Evolutionary conservation across 176 grass and related monocot species (phyloP), one percentile per base, ranked within the genome.

Genomic region (Alloteropsis semialata): DNA sequence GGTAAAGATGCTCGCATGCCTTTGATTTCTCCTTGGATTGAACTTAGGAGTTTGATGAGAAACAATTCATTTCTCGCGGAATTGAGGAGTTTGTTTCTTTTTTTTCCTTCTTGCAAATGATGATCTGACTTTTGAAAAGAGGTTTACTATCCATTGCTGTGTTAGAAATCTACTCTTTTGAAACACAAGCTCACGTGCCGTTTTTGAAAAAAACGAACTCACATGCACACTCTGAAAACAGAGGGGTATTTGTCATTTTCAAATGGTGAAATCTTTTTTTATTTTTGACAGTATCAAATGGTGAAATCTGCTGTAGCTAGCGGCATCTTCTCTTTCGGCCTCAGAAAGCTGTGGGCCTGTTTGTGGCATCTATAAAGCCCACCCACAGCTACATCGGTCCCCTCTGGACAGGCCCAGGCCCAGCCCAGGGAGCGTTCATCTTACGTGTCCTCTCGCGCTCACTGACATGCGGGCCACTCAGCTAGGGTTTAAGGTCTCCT

Each of bases 401-500:
- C 67, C 75, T 65, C 62, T 6, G 3, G 12, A 56, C 39, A 42
- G 39, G 7, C 34, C 34, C 2, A 36, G n/a, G n/a, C 39, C 39
- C 27, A 73, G 72, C 63, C 55, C 44, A 64, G 10, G 17, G 0
- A 45, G 3, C 33, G 6, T n/a, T 30, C 8, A 0, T 1, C 19
- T 12, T 2, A 64, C 27, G 37, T 58, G 46, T 27, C 45, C 18
- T 38, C 2, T 55, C 41, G 39, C 24, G 0, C 13, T 36, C 42
- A 21, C 61, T 61, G 82, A 81, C 76, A 69, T 13, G 13, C 6
- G 56, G 88, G 46, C 78, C 65, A 21, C 1, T 2, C 1, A 46
- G 18, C 60, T 44, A 74, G 82, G 86, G 83, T 87, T 89, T 76
- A 61, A 84, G 82, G 74, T 22, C 85, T 0, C 9, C 22, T 34